Conservation (phyloP, 306 rosid species). For the Cyclanthera cordifolia region DNA sequence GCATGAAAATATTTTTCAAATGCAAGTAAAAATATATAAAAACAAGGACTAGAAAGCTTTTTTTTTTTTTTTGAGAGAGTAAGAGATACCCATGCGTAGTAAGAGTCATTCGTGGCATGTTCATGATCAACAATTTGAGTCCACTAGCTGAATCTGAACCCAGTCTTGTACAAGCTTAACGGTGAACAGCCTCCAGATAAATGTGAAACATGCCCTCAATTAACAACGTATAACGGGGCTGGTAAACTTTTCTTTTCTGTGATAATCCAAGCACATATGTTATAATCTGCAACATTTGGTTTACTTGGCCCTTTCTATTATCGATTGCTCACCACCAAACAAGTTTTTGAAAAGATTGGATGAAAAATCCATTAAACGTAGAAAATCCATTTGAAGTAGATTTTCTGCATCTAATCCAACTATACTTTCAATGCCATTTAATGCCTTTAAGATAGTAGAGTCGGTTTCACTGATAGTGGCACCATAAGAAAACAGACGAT, state of each 20-base stretch:
- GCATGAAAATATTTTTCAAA: neutral
- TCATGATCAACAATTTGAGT: constrained; percentile 63
- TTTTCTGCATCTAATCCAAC: constrained; percentile 25
- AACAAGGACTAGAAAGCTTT: neutral
- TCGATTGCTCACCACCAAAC: constrained; percentile 27
- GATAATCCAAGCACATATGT: constrained; percentile 44
- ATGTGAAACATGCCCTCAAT: constrained; percentile 49
- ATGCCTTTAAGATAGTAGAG: constrained; percentile 46
- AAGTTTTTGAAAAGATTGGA: constrained; percentile 45
- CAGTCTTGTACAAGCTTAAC: constrained; percentile 16
- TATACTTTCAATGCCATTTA: constrained; percentile 49
- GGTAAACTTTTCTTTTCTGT: constrained; percentile 50
- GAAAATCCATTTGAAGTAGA: constrained; percentile 27
- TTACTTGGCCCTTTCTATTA: constrained; percentile 33
- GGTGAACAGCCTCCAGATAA: constrained; percentile 31
- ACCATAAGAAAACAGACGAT: constrained; percentile 56
- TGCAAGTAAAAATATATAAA: neutral
- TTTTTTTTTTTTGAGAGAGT: constrained; percentile 14
- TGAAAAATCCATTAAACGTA: constrained; percentile 57
- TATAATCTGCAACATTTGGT: constrained; percentile 42
- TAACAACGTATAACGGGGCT: constrained; percentile 69
- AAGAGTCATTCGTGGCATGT: constrained; percentile 39
- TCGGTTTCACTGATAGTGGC: constrained; percentile 53
- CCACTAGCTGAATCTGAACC: constrained; percentile 33
- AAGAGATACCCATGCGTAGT: constrained; percentile 52